Base-by-base conservation (phyloP, 2,329 filamentous ascomycete species). In the Claviceps quebecensis region DNA sequence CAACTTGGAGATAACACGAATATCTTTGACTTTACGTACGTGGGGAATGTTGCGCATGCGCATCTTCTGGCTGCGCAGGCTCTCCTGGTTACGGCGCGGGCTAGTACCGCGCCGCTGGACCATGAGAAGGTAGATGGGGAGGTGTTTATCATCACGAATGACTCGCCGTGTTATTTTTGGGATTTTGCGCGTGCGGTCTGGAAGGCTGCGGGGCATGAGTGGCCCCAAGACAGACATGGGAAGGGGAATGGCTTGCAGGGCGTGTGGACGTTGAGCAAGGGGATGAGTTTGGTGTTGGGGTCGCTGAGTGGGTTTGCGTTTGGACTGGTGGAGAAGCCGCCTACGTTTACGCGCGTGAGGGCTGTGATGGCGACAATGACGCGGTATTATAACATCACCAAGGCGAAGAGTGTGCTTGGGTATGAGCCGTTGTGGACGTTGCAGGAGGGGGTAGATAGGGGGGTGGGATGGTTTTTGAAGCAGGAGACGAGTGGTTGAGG, bases 131-230 rank as follows among this genome's bases (percentile, higher is more conserved):
- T 90, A 48, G 86, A 90, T 64, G 93, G 91, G 53, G 83, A 96
- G 66, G 83, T 83, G 48, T 91, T 97, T 72, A 82, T 95, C 69
- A 80, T 97, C 62, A 93, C 88, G 53, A 97, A 97, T 66, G 87
- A 89, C 67, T 74, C 81, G 58, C 91, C 91, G 5, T 75, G 94
- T 19, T 91, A 91, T 65, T 94, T 95, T 68, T 94, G 93, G 81
- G 88, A 95, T 67, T 86, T 94, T 63, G 80, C 86, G 53, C 77
- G 87, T 41, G 80, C 82, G 40, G 76, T 95, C 46, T 97, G 87
- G 87, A 70, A 70, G 56, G 75, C 73, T 43, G 77, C 77, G 11
- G 80, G 80, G 38, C 72, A 67, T 52, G 63, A 69, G 7, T 67
- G 68, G 9, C 26, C 45, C 8, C 45, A 11, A 34, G 8, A 8